Percentiles rank a stretch among this genome's conserved stretches.
Evolutionary conservation across 257 asterid species (phyloP).

Genomic region (Salvia miltiorrhiza): DNA sequence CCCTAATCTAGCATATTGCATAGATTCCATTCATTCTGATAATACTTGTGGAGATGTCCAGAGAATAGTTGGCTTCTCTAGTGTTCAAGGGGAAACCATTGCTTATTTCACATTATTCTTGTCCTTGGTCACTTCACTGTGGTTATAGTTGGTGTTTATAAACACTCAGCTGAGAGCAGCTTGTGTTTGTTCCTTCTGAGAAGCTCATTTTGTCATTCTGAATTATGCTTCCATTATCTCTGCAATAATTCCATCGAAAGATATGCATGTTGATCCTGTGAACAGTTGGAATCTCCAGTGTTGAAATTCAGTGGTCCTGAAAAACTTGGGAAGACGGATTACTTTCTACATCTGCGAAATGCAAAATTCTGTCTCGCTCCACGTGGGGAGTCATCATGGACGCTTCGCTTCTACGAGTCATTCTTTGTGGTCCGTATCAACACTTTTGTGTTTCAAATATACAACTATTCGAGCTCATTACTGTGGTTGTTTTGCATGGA

Average conservation of each 20-base stretch:
- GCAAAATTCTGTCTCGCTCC: slow-evolving; percentile 97
- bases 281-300: slow-evolving; percentile 99
- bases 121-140: not conserved
- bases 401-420: slow-evolving; percentile 95
- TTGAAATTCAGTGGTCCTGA: slow-evolving; percentile 88
- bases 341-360: slow-evolving; percentile 86
- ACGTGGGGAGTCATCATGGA: slow-evolving; percentile 99
- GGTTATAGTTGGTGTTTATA: not conserved
- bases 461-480: slow-evolving; percentile 6
- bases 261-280: slow-evolving; percentile 54
- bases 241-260: slow-evolving; percentile 31
- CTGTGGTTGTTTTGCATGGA: slow-evolving; percentile 24
- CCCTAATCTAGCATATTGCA: not conserved
- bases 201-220: not conserved
- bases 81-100: not conserved
- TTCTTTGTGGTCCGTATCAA: slow-evolving; percentile 77
- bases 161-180: not conserved
- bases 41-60: not conserved
- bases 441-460: not conserved
- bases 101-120: not conserved
- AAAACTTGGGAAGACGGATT: slow-evolving; percentile 74
- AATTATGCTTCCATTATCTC: slow-evolving; percentile 7
- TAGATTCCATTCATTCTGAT: not conserved
- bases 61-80: not conserved
- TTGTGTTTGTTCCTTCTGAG: not conserved